Conservation (phyloP, 495 filamentous ascomycete species). For the Penicillium antarcticum region DNA sequence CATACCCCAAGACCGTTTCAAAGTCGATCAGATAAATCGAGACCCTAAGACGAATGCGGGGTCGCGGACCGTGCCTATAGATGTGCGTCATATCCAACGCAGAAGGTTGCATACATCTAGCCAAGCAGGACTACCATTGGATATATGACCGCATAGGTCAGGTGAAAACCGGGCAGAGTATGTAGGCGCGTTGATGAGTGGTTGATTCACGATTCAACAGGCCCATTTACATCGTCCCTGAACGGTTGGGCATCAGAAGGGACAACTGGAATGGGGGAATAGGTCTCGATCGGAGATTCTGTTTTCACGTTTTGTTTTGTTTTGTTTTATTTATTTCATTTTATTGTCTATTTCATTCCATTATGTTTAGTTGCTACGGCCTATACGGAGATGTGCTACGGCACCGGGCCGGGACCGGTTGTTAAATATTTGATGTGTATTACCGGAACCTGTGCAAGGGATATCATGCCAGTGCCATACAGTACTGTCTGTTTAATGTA, state of each 20-base stretch:
- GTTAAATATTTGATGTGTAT: not conserved
- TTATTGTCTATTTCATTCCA: no score
- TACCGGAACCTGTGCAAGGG: not conserved
- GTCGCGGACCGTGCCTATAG: not conserved
- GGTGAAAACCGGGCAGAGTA: not conserved
- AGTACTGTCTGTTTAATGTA: not conserved
- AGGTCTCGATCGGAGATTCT: no score
- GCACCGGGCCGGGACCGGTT: not conserved
- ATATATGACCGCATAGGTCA: not conserved
- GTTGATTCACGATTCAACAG: not conserved
- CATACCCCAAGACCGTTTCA: not conserved
- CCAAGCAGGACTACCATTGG: not conserved
- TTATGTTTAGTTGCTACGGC: no score
- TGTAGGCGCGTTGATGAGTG: not conserved
- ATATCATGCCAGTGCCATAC: not conserved
- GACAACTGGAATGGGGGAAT: no score
- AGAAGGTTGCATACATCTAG: not conserved
- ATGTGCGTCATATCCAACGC: not conserved
- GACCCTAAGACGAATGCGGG: constrained; percentile 1
- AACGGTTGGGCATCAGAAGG: not conserved
- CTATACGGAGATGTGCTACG: no score
- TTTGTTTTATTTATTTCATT: no score
- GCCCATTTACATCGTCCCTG: not conserved
- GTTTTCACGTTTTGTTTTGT: no score
- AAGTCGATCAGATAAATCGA: constrained; percentile 9